Evolutionary conservation across 179 eudicot species (phyloP), one percentile per base, ranked within the genome.

Genomic region (Patellifolia procumbens): DNA sequence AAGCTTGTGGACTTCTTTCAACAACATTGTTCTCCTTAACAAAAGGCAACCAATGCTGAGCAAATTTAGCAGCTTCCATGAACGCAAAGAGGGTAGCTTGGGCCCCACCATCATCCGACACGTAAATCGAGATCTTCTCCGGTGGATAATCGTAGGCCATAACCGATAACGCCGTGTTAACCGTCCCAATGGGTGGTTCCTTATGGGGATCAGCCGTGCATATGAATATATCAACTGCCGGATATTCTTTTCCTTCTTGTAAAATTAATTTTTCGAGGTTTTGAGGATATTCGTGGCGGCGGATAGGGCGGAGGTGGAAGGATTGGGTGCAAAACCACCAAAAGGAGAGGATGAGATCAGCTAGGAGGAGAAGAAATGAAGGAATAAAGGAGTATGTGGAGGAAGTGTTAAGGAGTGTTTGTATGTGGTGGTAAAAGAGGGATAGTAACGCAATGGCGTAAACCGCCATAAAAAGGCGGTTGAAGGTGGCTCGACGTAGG

Each of bases 91-190:
- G 86, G 5, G 97, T 94, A 5, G 85, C 76, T 80, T 83, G 85
- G 35, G 97, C 87, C 32, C 98, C 98, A 42, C 97, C 97, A 46
- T 93, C 98, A 34, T 93, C 97, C 1, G 98, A 93, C 22, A 93
- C 83, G 34, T 92, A 93, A 0, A 93, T 85, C 19, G 98, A 89
- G 2, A 90, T 42, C 80, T 94, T 94, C 35, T 89, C 89, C 4
- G 88, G 42, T 12, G 94, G 92, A 64, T 94, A 92, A 35, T 93
- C 93, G 39, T 90, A 91, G 0, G 93, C 91, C 98, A 93, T 79
- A 3, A 93, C 91, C 10, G 98, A 89, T 62, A 94, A 62, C 5
- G 98, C 97, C 6, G 97, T 92, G 84, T 90, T 92, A 0, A 86
- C 91, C 1, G 89, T 93, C 39, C 84, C 88, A 39, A 92, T 78